phyloP scores from a whole-genome alignment of 306 rosid genomes.

The Dryas drummondii region DNA sequence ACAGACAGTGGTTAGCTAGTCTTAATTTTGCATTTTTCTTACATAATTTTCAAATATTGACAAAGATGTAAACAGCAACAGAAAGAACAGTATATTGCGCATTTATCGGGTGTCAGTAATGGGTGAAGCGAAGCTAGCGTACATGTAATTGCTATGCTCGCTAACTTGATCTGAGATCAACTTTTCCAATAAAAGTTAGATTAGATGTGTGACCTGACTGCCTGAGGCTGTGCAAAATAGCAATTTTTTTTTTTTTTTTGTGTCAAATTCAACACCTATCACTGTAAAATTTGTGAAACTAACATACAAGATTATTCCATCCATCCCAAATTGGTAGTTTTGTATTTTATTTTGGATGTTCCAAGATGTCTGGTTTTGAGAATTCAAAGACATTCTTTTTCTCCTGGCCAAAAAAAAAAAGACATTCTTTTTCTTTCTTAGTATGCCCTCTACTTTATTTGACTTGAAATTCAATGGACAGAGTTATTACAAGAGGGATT shows the following conservation, averaged over 20 bases:
- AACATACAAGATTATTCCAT: neutral
- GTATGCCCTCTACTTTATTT: neutral
- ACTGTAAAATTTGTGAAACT: neutral
- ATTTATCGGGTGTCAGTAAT: too few species aligned
- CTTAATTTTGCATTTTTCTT: too few species aligned
- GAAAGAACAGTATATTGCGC: too few species aligned
- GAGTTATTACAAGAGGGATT: neutral
- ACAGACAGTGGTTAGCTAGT: too few species aligned
- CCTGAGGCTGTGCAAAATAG: too few species aligned
- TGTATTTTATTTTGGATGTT: neutral
- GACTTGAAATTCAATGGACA: neutral
- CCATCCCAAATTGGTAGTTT: neutral
- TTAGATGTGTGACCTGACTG: too few species aligned
- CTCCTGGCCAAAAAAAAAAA: neutral
- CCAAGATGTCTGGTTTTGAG: slow-evolving; percentile 1
- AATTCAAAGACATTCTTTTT: neutral
- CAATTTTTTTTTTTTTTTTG: neutral
- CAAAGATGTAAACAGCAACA: too few species aligned
- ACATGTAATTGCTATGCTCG: too few species aligned
- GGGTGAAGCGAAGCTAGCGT: too few species aligned
- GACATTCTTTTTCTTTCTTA: neutral
- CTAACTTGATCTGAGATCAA: too few species aligned
- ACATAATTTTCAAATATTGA: too few species aligned
- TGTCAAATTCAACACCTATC: slow-evolving; percentile 1
- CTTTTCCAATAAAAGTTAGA: too few species aligned